Conservation (phyloP, 805 yeast species). For the Naumovozyma dairenensis region DNA sequence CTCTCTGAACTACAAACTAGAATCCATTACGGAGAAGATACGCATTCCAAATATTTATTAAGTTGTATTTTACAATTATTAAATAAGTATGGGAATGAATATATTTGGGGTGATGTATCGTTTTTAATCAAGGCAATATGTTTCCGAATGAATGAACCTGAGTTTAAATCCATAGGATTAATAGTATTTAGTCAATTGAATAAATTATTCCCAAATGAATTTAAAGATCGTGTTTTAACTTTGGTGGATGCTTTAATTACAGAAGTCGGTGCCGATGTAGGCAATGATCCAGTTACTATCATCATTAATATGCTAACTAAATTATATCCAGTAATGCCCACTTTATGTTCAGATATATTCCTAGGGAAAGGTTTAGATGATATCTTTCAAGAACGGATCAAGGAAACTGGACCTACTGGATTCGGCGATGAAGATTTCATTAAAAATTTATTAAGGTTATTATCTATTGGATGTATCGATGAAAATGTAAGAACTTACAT, state of each 20-base stretch:
- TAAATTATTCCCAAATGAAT: conserved; percentile 9
- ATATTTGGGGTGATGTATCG: conserved; percentile 17
- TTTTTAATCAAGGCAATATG: conserved; percentile 20
- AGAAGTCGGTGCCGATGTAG: conserved; percentile 20
- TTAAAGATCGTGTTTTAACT: conserved; percentile 12
- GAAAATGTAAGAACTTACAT: conserved; percentile 41
- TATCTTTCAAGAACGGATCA: conserved; percentile 17
- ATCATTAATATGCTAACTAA: conserved; percentile 17
- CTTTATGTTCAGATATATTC: conserved; percentile 24
- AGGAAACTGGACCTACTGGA: conserved; percentile 9
- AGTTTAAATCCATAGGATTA: conserved; percentile 15
- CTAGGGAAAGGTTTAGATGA: conserved; percentile 21
- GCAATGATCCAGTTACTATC: conserved; percentile 14
- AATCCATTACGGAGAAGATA: conserved; percentile 15
- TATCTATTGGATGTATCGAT: conserved; percentile 42
- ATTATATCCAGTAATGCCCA: conserved; percentile 22
- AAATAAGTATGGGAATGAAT: conserved; percentile 17
- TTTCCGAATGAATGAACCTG: conserved; percentile 13
- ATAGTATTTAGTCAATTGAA: conserved; percentile 15
- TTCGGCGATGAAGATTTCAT: conserved; percentile 15
- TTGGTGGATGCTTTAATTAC: conserved; percentile 16
- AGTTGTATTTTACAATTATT: conserved; percentile 22
- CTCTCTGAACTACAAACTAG: conserved; percentile 12
- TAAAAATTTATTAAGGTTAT: conserved; percentile 25
- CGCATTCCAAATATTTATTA: conserved; percentile 12